Evolutionary conservation across 2,329 filamentous ascomycete species (phyloP).

Genomic region (Pyrenochaeta sp.): DNA sequence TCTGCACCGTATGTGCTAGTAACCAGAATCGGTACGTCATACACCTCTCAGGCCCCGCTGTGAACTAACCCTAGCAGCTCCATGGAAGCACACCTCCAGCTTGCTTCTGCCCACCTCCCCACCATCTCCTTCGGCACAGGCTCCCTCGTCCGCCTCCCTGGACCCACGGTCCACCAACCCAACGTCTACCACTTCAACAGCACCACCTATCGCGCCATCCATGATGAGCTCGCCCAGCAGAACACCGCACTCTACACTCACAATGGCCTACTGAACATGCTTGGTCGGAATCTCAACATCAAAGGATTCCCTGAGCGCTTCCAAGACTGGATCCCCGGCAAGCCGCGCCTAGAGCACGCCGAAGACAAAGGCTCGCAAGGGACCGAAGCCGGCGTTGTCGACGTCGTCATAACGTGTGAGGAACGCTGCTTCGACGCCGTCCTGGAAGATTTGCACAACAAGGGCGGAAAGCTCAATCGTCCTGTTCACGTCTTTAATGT

Average conservation of each 20-base stretch:
- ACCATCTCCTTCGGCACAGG: conserved; percentile 98
- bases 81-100: conserved; percentile 98
- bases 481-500: conserved; percentile 98
- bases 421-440: conserved; percentile 99
- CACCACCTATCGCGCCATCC: conserved; percentile 94
- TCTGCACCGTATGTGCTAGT: conserved; percentile 98
- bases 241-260: conserved; percentile 87
- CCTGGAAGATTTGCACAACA: conserved; percentile 86
- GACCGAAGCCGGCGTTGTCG: conserved; percentile 87
- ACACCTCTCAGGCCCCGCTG: background rate
- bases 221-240: conserved; percentile 85
- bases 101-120: conserved; percentile 85
- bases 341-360: conserved; percentile 76
- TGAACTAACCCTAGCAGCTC: conserved; percentile 62
- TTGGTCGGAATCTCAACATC: conserved; percentile 87
- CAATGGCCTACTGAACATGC: conserved; percentile 95
- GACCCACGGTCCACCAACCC: conserved; percentile 88
- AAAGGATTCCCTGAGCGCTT: conserved; percentile 97
- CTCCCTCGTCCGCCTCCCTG: conserved; percentile 90
- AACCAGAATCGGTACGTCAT: conserved; percentile 89
- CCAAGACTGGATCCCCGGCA: conserved; percentile 94
- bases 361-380: conserved; percentile 80
- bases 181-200: conserved; percentile 99
- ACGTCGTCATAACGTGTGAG: conserved; percentile 96
- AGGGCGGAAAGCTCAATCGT: conserved; percentile 85